Evolutionary conservation across 441 rosid species (phyloP), one percentile per base, ranked within the genome.

Genomic region (Melastoma candidum): DNA sequence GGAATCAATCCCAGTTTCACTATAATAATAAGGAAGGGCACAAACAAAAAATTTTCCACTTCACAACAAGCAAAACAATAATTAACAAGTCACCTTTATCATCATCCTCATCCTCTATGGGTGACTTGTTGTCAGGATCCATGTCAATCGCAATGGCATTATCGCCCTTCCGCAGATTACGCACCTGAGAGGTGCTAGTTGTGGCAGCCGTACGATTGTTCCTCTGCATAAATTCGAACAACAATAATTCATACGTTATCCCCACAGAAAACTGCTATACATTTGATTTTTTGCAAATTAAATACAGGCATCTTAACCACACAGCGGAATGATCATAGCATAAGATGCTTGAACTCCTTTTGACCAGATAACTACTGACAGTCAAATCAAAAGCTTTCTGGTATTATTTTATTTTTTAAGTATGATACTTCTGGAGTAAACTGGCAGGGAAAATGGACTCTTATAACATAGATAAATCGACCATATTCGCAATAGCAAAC

Each of bases 91-190:
- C 72, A 95, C 98, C 96, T 90, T 95, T 95, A 65, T 95, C 94
- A 45, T 95, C 99, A 32, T 95, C 99, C 52, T 85, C 95, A 59
- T 83, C 95, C 69, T 95, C 95, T 79, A 92, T 62, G 62, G 78
- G 74, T 57, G 51, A 57, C 51, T 66, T 69, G 68, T 69, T 72
- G 54, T 63, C 65, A 41, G 71, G 70, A 67, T 80, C 94, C 56
- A 61, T 58, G 70, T 87, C 97, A 56, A 95, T 84, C 46, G 92
- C 85, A 69, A 95, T 77, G 51, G 94, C 92, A 43, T 76, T 95
- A 58, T 84, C 92, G 63, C 69, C 86, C 63, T 95, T 95, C 5
- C 95, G 95, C 68, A 86, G 68, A 74, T 96, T 84, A 56, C 97
- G 79, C 63, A 92, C 92, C 77, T 88, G 96, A 68, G 92, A 80